These are phyloP conservation scores for Gentiana dahurica DNA, from an alignment of 257 asterid genomes.

Conservation along the genomic window DNA sequence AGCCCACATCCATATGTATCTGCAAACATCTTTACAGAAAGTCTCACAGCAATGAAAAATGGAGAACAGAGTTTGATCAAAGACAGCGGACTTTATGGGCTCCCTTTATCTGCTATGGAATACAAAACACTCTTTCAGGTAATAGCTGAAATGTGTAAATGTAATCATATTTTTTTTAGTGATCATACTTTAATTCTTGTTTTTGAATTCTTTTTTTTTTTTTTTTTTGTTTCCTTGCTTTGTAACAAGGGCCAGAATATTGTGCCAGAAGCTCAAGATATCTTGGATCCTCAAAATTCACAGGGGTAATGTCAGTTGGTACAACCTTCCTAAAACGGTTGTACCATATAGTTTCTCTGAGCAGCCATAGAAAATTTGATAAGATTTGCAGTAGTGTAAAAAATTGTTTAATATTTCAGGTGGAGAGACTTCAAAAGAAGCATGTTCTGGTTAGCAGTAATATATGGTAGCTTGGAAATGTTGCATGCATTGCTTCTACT, in stretches of 20 bases:
- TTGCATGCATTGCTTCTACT: slow-evolving; percentile 41
- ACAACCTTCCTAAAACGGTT: no score
- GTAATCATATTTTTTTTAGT: background rate
- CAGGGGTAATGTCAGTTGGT: slow-evolving; percentile 44
- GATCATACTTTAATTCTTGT: slow-evolving; percentile 5
- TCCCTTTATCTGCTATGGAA: slow-evolving; percentile 70
- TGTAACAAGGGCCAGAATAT: slow-evolving; percentile 39
- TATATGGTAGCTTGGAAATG: slow-evolving; percentile 44
- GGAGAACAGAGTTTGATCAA: slow-evolving; percentile 23
- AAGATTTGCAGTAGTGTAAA: no score
- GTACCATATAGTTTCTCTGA: no score
- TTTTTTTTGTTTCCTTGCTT: slow-evolving; percentile 17
- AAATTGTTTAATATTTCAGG: slow-evolving; percentile 18
- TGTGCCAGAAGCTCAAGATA: slow-evolving; percentile 66
- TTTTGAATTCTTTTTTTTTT: slow-evolving; percentile 13
- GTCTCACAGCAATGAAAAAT: slow-evolving; percentile 24
- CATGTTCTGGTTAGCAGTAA: slow-evolving; percentile 80
- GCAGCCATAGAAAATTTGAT: no score
- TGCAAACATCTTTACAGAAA: slow-evolving; percentile 25
- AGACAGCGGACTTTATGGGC: slow-evolving; percentile 39
- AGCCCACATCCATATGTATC: slow-evolving; percentile 28
- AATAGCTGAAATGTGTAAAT: background rate
- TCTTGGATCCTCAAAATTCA: slow-evolving; percentile 62
- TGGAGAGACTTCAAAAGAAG: slow-evolving; percentile 86
- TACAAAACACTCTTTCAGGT: slow-evolving; percentile 78